Evolutionary conservation across 768 basidiomycete species (phyloP), one percentile per base, ranked within the genome.

Genomic region (Hebeloma cylindrosporum): DNA sequence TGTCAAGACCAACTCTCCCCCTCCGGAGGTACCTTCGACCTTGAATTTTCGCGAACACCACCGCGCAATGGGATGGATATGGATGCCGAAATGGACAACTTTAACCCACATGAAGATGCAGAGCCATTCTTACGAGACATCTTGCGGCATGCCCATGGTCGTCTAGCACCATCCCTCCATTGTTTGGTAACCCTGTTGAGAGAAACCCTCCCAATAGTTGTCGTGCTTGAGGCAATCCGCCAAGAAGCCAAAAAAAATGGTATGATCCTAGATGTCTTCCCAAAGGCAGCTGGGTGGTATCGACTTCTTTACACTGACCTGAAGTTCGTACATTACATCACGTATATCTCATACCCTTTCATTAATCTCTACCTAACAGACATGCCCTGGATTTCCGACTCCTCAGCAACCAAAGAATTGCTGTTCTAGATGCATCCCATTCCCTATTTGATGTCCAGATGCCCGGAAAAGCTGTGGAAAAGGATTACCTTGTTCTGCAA

Each of bases 201-300:
- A 26, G 79, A 86, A 50, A 92, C 89, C 0, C 66, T 94, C 5
- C 88, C 91, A 0, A 79, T 93, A 34, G 83, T 83, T 6, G 74
- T 79, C 5, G 84, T 85, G 59, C 69, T 92, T 7, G 85, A 91
- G 47, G 70, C 65, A 29, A 77, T 80, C 43, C 60, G 70, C 35
- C 61, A 59, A 42, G 58, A 67, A 46, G 62, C 66, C 18, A 69
- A 62, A 22, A 49, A 57, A 47, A 58, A 62, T 17, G 56, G 66
- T 27, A 51, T 31, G 30, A 70, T 55, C 52, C 69, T 89, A 16
- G 83, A 85, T 52, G 77, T 78, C n/a, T 82, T 85, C 58, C 78
- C 85, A 4, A 92, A 91, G 67, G 79, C 83, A 9, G 81, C 84
- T 38, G 85, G 85, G 2, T 92, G 90, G 89, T 92, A 84, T 65